Base-by-base conservation (phyloP, 2,329 filamentous ascomycete genomes). In the Incumbomyces delicatus region DNA sequence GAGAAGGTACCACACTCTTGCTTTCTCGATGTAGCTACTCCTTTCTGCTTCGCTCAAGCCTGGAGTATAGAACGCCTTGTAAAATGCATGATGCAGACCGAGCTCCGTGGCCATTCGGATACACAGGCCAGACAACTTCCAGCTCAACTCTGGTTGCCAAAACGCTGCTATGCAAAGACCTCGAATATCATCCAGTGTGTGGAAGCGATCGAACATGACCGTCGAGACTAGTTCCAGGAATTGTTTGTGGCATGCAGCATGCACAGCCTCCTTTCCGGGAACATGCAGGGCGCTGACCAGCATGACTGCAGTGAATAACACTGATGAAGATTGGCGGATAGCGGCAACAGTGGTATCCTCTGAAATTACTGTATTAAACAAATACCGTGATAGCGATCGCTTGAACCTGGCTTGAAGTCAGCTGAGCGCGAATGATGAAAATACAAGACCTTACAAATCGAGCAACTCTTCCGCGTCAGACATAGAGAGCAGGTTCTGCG, bases 71-170 rank as follows among this genome's bases (percentile, higher is more conserved):
- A 73, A 63, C 36, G 74, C 66, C 53, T 71, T 72, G 38, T 70
- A 67, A 47, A 72, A 75, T 46, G 68, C 73, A 49, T 74, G 73
- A 53, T 78, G 75, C 2, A 78, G 62, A 30, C 75, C 74, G 40
- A 78, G 62, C 54, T 78, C 75, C 0, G 75, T 78, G 3, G 75
- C 75, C 44, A 78, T 76, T 18, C 75, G 69, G 1, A 78, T 74
- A 0, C 75, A 75, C 53, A 76, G 69, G 0, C 77, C 77, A 0
- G 75, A 78, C 0, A 81, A 65, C 53, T 76, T 80, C 75, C 78
- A 80, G 3, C 75, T 78, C 16, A 80, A 65, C 49, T 81, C 77
- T 3, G 75, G 76, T 0, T 81, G 66, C 78, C 78, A 81, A 53
- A 80, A 81, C 0, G 77, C 73, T 0, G 75, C 77, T 3, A 81